Evolutionary conservation across 192 early-diverging fungal genomes (phyloP), one percentile per base, ranked within the genome.

Genomic region (Kickxella alabastrina): DNA sequence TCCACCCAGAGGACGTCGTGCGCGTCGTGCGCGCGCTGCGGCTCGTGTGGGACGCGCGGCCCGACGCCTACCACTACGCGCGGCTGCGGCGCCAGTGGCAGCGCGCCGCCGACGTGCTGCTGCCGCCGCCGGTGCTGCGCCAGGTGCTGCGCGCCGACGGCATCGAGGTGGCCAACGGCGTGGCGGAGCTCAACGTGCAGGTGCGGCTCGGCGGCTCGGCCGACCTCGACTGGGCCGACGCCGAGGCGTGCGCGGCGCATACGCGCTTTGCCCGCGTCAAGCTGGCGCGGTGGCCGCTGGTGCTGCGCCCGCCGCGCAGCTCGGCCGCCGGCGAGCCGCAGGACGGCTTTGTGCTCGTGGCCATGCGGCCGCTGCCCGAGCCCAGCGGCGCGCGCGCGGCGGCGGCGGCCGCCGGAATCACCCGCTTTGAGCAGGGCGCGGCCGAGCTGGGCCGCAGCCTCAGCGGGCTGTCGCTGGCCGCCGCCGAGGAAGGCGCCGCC

Each of bases 11-110:
- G 21, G 70, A 74, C 40, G 63, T 74, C 4, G 63, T 17, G 23
- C 70, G 70, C 6, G 63, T 74, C 8, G 59, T 74, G 54, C 66
- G 65, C 34, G 70, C 70, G 24, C 59, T 74, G 54, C 62, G 70
- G 8, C 54, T 74, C 44, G 63, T 63, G 5, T 74, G 70, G 70
- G 70, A 74, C 15, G 63, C 70, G 36, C 62, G 70, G 9, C 70
- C 70, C 28, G 70, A 74, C 51, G 58, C 59, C 15, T 74, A 66
- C 58, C 70, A 74, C 54, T 74, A 66, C 38, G 35, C 63, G 18
- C 70, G 70, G 15, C 59, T 74, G 43, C 70, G 70, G n/a, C 70
- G 70, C 59, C 58, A 65, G 42, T 74, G 70, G 70, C 70, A 74
- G 70, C 41, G 41, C 41, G 13, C 19, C 41, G 41, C 19, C 3